Evolutionary conservation across 140 eudicot genomes (phyloP).

Genomic region (Erigeron philadelphicus): DNA sequence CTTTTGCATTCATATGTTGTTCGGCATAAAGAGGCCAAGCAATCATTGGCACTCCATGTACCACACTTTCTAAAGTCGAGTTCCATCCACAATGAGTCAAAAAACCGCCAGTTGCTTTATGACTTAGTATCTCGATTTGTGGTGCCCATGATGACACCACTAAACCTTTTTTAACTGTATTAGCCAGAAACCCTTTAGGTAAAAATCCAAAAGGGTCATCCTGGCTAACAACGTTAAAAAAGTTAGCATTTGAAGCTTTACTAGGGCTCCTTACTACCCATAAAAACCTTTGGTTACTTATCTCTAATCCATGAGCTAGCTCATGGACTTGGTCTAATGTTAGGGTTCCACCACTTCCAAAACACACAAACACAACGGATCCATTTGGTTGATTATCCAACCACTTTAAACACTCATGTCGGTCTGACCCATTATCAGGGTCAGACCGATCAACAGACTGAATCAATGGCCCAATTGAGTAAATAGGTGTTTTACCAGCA

Average conservation of each 20-base stretch:
- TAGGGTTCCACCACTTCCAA: slow-evolving; percentile 76
- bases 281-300: slow-evolving; percentile 52
- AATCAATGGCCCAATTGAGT: slow-evolving; percentile 54
- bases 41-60: slow-evolving; percentile 38
- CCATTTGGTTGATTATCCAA: slow-evolving; percentile 45
- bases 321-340: slow-evolving; percentile 41
- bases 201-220: slow-evolving; percentile 33
- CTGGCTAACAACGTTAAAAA: slow-evolving; percentile 25
- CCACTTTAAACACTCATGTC: slow-evolving; percentile 43
- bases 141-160: slow-evolving; percentile 40
- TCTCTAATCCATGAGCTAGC: slow-evolving; percentile 54
- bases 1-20: slow-evolving; percentile 37
- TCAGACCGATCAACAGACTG: slow-evolving; percentile 5
- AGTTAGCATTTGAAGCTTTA: slow-evolving; percentile 37
- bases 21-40: slow-evolving; percentile 48
- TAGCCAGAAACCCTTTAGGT: slow-evolving; percentile 45
- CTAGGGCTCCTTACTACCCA: slow-evolving; percentile 51
- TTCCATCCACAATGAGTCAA: slow-evolving; percentile 44
- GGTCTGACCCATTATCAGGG: slow-evolving; percentile 11
- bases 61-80: slow-evolving; percentile 36
- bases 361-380: slow-evolving; percentile 55
- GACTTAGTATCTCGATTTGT: slow-evolving; percentile 31
- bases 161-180: slow-evolving; percentile 35
- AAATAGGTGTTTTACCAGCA: slow-evolving; percentile 34
- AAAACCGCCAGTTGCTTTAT: slow-evolving; percentile 33